Evolutionary conservation across 306 rosid genomes (phyloP).

Genomic region (Vigna trinervia): DNA sequence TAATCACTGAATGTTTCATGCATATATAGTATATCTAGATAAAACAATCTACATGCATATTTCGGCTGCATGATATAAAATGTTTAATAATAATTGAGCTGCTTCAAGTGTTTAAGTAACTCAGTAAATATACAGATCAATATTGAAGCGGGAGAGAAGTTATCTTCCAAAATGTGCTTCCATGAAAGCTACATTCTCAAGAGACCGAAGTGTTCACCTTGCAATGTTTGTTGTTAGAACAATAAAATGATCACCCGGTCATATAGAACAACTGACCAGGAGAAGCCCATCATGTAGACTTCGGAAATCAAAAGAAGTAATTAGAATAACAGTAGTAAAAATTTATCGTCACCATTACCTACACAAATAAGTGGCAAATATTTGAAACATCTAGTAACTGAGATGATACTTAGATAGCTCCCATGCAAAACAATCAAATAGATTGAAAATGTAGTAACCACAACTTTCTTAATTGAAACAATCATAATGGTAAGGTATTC

Average conservation of each 20-base stretch:
- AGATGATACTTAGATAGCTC: background rate
- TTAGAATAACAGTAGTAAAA: conserved; percentile 29
- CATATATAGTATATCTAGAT: conserved; percentile 26
- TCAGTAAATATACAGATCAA: conserved; percentile 25
- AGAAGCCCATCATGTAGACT: conserved; percentile 39
- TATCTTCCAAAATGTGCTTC: conserved; percentile 27
- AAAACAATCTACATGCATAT: conserved; percentile 21
- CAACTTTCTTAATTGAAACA: background rate
- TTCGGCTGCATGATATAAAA: conserved; percentile 33
- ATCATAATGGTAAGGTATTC: conserved; percentile 3
- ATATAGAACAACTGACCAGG: conserved; percentile 32
- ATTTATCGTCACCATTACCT: conserved; percentile 12
- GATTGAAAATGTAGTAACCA: conserved; percentile 13
- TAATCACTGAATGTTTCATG: conserved; percentile 31
- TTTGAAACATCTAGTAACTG: conserved; percentile 38
- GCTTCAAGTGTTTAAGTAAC: conserved; percentile 4
- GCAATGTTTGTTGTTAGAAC: conserved; percentile 36
- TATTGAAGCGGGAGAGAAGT: conserved; percentile 9
- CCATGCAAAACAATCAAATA: conserved; percentile 1
- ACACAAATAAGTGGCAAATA: conserved; percentile 13
- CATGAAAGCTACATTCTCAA: conserved; percentile 35
- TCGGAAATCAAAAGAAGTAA: conserved; percentile 37
- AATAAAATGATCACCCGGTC: conserved; percentile 43
- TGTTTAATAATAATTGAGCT: conserved; percentile 33
- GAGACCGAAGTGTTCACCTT: conserved; percentile 30